Conservation (phyloP, 2,329 filamentous ascomycete species). For the Arachnopeziza araneosa region DNA sequence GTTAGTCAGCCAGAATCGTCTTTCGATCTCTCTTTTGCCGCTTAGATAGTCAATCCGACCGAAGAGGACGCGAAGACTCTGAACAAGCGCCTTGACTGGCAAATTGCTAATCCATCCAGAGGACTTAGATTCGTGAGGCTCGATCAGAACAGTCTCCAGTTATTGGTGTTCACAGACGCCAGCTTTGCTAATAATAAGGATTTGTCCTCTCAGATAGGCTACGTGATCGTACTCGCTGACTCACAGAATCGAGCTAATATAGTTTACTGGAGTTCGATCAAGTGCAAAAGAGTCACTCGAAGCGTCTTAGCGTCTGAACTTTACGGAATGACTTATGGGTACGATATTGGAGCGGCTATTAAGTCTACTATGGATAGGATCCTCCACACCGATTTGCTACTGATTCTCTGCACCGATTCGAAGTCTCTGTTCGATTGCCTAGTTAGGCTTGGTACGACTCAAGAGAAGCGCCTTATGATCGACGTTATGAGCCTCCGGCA, state of each 20-base stretch:
- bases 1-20: constrained; percentile 3
- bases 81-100: neutral
- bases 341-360: neutral
- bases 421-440: constrained; percentile 5
- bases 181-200: neutral
- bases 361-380: neutral
- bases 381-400: neutral
- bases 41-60: neutral
- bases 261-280: neutral
- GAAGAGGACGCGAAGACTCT: neutral
- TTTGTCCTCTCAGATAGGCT: neutral
- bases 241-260: neutral
- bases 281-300: constrained; percentile 7
- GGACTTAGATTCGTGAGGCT: neutral
- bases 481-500: constrained; percentile 5
- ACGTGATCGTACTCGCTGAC: neutral
- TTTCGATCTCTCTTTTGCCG: constrained; percentile 4
- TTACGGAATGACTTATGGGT: neutral
- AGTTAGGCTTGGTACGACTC: constrained; percentile 7
- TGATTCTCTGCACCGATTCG: constrained; percentile 4
- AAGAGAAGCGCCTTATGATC: constrained; percentile 8
- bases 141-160: neutral
- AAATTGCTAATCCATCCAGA: neutral
- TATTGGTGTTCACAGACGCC: neutral
- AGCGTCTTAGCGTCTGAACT: constrained; percentile 1